Evolutionary conservation across 2,329 filamentous ascomycete genomes (phyloP).

Genomic region (Rhexocercosporidium sp.): DNA sequence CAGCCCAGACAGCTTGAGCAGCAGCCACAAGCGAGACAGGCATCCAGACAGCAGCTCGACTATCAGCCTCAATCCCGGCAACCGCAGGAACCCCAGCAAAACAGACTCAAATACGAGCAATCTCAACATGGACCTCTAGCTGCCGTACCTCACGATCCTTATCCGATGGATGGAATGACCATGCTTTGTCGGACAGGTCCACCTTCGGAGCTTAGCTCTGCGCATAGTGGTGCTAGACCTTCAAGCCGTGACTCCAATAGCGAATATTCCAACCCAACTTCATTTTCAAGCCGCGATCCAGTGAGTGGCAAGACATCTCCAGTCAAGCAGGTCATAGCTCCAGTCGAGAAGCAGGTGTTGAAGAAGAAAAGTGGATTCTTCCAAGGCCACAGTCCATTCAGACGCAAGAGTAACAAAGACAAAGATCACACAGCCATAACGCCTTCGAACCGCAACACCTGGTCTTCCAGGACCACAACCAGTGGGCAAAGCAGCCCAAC

Average conservation of each 20-base stretch:
- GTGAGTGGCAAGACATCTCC: slow-evolving; percentile 77
- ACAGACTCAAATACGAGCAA: slow-evolving; percentile 35
- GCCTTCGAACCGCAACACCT: slow-evolving; percentile 61
- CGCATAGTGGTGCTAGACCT: slow-evolving; percentile 71
- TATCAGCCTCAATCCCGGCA: slow-evolving; percentile 26
- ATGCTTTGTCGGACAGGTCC: slow-evolving; percentile 88
- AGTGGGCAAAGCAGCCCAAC: slow-evolving; percentile 35
- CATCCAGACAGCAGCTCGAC: slow-evolving; percentile 23
- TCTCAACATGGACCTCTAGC: slow-evolving; percentile 67
- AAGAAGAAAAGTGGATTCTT: slow-evolving; percentile 86
- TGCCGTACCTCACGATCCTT: slow-evolving; percentile 86
- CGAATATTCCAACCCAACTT: slow-evolving; percentile 88
- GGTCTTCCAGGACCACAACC: slow-evolving; percentile 48
- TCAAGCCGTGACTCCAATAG: slow-evolving; percentile 88
- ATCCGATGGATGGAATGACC: slow-evolving; percentile 95
- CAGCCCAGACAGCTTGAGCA: slow-evolving; percentile 20
- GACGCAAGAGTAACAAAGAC: slow-evolving; percentile 83
- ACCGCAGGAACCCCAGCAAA: slow-evolving; percentile 31
- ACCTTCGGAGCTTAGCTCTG: slow-evolving; percentile 70
- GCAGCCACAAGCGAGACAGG: slow-evolving; percentile 14
- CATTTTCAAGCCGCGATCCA: slow-evolving; percentile 84
- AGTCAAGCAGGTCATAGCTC: slow-evolving; percentile 62
- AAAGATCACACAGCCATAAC: slow-evolving; percentile 61
- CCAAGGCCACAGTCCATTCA: slow-evolving; percentile 89
- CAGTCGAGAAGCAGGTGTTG: slow-evolving; percentile 67